These are phyloP conservation scores for Orbilia oligospora DNA, from an alignment of 2,329 filamentous ascomycete genomes.

Conservation along the genomic window DNA sequence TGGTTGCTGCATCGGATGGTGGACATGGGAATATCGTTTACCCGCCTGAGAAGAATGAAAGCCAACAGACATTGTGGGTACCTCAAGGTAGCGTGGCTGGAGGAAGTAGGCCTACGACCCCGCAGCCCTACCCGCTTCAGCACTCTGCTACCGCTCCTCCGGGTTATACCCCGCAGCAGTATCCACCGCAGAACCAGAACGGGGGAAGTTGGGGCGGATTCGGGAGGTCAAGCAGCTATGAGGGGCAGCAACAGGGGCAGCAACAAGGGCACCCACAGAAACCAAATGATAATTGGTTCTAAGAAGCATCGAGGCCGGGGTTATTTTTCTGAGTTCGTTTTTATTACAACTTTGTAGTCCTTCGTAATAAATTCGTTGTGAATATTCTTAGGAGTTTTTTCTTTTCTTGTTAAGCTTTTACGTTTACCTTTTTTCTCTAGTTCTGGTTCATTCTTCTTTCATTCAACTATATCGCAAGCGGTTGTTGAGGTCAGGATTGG, in stretches of 20 bases:
- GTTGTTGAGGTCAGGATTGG: neutral
- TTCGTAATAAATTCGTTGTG: slow-evolving; percentile 31
- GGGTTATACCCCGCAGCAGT: slow-evolving; percentile 48
- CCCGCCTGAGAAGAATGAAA: slow-evolving; percentile 56
- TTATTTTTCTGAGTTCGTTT: neutral
- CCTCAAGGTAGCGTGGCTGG: slow-evolving; percentile 43
- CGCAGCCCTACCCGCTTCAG: slow-evolving; percentile 43
- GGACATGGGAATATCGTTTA: slow-evolving; percentile 65
- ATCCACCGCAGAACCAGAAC: slow-evolving; percentile 25
- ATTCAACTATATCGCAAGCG: neutral
- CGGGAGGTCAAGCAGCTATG: slow-evolving; percentile 34
- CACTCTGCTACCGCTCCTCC: slow-evolving; percentile 52
- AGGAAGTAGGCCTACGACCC: slow-evolving; percentile 46
- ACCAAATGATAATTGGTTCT: slow-evolving; percentile 59
- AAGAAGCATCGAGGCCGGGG: neutral
- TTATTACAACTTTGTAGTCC: slow-evolving; percentile 18
- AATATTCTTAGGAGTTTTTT: slow-evolving; percentile 28
- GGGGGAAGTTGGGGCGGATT: slow-evolving; percentile 54
- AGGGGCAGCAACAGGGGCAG: slow-evolving; percentile 37
- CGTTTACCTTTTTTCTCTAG: neutral
- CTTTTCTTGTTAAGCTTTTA: neutral
- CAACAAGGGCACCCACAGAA: slow-evolving; percentile 40
- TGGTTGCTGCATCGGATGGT: slow-evolving; percentile 79
- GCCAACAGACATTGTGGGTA: slow-evolving; percentile 58
- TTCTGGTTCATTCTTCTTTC: neutral